Evolutionary conservation across 2,329 filamentous ascomycete genomes (phyloP), one percentile per base, ranked within the genome.

Genomic region (Neonectria ditissima): DNA sequence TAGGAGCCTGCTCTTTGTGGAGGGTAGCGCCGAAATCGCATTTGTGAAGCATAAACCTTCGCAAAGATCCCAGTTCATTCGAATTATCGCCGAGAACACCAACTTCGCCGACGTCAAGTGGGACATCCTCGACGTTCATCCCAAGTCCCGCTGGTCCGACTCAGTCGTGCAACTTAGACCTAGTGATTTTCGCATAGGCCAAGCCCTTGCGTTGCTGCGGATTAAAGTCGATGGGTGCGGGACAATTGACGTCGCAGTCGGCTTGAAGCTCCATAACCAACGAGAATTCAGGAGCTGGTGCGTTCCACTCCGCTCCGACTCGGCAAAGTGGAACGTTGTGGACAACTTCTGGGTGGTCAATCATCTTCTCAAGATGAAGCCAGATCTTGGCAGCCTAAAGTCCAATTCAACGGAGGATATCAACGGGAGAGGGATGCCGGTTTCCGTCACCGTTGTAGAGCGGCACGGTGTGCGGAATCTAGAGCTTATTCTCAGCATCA

Each of bases 11-110:
- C 39, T 20, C 11, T 22, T 41, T 28, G 52, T n/a, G 16, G 18
- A 44, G 18, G 41, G 18, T 7, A 14, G 5, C 7, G 10, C 28
- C 32, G 41, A 56, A 43, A 47, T 41, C 6, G 34, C 24, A 24
- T 56, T 22, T 34, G 39, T 56, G 8, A 45, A 47, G 39, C 53
- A 56, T 28, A 56, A 45, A 5, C 53, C 53, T 11, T 56, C 53
- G 4, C 39, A 30, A n/a, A 56, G 22, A 43, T 47, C 41, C n/a
- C 41, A 56, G 22, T 47, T 24, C 28, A 56, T 47, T 24, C 39
- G 41, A 14, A 55, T 55, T 37, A 26, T 41, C 18, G 28, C 52
- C 34, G 52, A 55, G 24, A 26, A 28, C 11, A 24, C 18, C 18
- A 9, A 41, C 7, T 22, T 11, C 11, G 18, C 22, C 22, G 22